Percentiles rank a stretch among this genome's conserved stretches.
Conservation (phyloP, 371 early-diverging fungal species). For the Mycotypha africana region DNA sequence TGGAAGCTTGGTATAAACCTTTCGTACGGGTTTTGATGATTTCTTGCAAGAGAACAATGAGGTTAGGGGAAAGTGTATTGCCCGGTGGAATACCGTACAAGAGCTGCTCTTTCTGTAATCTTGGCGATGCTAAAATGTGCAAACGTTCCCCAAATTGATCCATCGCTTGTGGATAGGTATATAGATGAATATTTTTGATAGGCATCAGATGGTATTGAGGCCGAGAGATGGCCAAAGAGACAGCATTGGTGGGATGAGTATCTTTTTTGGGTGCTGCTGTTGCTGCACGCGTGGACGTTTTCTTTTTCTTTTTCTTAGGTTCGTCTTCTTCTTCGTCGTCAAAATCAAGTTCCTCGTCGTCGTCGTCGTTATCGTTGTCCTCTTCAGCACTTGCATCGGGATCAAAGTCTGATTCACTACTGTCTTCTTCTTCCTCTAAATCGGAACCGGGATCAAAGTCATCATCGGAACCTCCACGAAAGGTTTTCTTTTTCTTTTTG, state of each 20-base stretch:
- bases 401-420: neutral
- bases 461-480: constrained; percentile 10
- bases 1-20: constrained; percentile 27
- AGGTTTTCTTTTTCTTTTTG: constrained; percentile 6
- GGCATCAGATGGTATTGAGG: neutral
- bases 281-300: neutral
- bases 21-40: constrained; percentile 17
- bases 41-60: constrained; percentile 11
- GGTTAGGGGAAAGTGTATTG: constrained; percentile 15
- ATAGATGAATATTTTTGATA: constrained; percentile 5
- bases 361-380: neutral
- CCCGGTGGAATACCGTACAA: constrained; percentile 25
- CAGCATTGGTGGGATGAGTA: neutral
- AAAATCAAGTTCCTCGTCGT: constrained; percentile 4
- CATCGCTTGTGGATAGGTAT: constrained; percentile 17
- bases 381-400: constrained; percentile 1
- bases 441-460: constrained; percentile 13
- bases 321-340: neutral
- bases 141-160: constrained; percentile 19
- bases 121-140: constrained; percentile 14
- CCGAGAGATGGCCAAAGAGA: neutral
- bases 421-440: neutral
- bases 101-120: constrained; percentile 30
- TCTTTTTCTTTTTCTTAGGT: neutral
- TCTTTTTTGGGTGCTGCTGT: neutral